These are phyloP conservation scores for Microcos paniculata DNA, from an alignment of 345 rosid species.

Conservation along the genomic window DNA sequence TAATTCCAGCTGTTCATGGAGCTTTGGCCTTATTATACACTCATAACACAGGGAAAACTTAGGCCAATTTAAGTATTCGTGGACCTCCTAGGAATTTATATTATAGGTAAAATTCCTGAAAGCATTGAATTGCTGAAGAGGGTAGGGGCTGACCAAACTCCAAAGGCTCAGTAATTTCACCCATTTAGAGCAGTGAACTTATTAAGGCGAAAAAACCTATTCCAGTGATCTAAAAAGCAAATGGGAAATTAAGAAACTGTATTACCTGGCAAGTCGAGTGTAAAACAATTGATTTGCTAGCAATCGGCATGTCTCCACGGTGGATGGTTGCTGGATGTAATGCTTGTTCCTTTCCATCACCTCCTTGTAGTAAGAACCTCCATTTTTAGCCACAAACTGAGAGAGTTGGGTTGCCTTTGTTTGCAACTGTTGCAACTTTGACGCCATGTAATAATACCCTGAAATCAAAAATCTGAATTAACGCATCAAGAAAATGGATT, in stretches of 20 bases:
- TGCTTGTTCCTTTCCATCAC: constrained; percentile 42
- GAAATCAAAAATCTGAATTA: background rate
- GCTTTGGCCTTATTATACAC: no score
- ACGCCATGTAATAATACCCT: constrained; percentile 27
- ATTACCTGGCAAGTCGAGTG: constrained; percentile 48
- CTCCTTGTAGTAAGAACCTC: constrained; percentile 40
- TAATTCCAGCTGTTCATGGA: no score
- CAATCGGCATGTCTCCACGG: constrained; percentile 33
- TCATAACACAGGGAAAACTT: background rate
- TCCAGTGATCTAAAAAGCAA: no score
- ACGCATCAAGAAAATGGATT: background rate
- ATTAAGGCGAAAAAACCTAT: background rate
- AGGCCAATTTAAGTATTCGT: background rate
- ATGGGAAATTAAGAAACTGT: no score
- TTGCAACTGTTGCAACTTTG: constrained; percentile 40
- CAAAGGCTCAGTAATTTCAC: no score
- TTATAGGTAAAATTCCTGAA: background rate
- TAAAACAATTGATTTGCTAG: constrained; percentile 44
- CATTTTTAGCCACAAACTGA: constrained; percentile 36
- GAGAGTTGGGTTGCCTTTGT: constrained; percentile 37
- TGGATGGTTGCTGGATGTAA: constrained; percentile 43
- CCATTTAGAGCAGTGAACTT: background rate
- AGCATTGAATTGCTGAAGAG: background rate
- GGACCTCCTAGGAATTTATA: background rate
- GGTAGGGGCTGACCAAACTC: no score